phyloP scores from a whole-genome alignment of 2,329 filamentous ascomycete species.

The Exophiala phaeomuriformis region DNA sequence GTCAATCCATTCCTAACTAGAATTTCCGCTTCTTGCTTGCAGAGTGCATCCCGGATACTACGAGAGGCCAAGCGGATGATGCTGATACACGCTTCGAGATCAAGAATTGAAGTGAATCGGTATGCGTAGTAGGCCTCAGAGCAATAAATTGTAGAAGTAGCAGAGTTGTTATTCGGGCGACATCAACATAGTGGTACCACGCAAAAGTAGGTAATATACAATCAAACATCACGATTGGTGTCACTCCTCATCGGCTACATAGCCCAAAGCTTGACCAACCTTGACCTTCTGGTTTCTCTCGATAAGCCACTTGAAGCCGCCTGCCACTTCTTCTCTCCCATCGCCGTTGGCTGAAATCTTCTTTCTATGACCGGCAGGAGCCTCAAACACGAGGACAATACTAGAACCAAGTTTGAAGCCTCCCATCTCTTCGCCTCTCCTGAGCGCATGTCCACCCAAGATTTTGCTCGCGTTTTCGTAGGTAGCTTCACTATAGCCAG shows the following conservation, averaged over 20 bases:
- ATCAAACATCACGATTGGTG: not conserved
- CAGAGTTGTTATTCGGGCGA: no score
- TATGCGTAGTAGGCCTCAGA: no score
- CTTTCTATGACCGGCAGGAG: slow-evolving; percentile 57
- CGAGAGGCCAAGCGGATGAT: no score
- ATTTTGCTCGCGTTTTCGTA: slow-evolving; percentile 72
- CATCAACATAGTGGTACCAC: no score
- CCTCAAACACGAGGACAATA: slow-evolving; percentile 93
- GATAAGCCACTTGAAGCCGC: slow-evolving; percentile 78
- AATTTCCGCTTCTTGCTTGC: not conserved
- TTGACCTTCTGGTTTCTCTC: slow-evolving; percentile 81
- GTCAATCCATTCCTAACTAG: not conserved
- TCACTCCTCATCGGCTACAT: slow-evolving; percentile 49
- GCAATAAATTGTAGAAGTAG: no score
- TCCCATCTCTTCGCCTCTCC: slow-evolving; percentile 92
- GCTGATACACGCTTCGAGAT: no score
- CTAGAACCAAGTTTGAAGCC: slow-evolving; percentile 95
- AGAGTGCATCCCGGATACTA: no score
- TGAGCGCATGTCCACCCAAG: slow-evolving; percentile 73
- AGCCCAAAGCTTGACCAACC: slow-evolving; percentile 79
- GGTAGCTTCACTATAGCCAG: slow-evolving; percentile 87
- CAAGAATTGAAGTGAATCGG: no score
- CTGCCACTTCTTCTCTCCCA: slow-evolving; percentile 42
- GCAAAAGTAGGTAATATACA: not conserved
- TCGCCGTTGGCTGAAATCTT: slow-evolving; percentile 56